Evolutionary conservation across 306 rosid genomes (phyloP).

Genomic region (Sicyos edulis): DNA sequence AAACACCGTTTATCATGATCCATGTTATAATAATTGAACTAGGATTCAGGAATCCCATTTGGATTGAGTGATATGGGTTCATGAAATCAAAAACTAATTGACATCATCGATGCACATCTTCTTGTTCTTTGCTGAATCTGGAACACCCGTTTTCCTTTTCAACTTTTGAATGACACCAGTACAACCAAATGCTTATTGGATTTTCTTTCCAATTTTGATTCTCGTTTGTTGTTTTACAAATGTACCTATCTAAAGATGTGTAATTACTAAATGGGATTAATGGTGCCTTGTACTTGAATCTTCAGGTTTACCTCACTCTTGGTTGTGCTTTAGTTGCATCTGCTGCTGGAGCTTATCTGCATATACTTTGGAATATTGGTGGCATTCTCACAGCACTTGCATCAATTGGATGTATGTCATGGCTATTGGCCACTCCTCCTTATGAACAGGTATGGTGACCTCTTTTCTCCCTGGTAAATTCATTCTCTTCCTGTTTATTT

Average conservation of each 20-base stretch:
- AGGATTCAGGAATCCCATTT: neutral
- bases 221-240: neutral
- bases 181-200: neutral
- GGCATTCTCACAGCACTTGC: slow-evolving; percentile 67
- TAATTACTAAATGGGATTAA: neutral
- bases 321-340: slow-evolving; percentile 61
- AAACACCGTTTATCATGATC: too few species aligned
- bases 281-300: neutral
- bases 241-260: neutral
- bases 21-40: too few species aligned
- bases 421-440: slow-evolving; percentile 53
- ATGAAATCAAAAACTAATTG: neutral
- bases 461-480: too few species aligned
- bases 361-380: slow-evolving; percentile 66
- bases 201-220: neutral
- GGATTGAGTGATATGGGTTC: neutral
- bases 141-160: neutral
- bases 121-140: neutral
- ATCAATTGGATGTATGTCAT: slow-evolving; percentile 46
- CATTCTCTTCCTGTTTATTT: neutral
- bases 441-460: slow-evolving; percentile 48
- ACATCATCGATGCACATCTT: neutral
- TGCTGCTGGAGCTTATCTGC: slow-evolving; percentile 72
- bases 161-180: neutral
- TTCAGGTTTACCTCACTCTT: slow-evolving; percentile 73